phyloP scores from a whole-genome alignment of 1,139 yeast genomes.

The Geotrichum europaeum region DNA sequence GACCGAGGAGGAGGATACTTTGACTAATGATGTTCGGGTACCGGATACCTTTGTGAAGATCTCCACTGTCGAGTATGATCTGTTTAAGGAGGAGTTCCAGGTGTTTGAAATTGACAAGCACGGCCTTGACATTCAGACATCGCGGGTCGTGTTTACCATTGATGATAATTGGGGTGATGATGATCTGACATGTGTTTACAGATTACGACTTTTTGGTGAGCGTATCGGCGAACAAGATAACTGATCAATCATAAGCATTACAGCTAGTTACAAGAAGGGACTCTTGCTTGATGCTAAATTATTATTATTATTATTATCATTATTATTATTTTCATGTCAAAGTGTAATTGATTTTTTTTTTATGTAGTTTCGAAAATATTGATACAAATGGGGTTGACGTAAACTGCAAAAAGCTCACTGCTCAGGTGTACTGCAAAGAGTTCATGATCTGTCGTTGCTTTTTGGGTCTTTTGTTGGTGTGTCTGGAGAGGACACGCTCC shows the following conservation, averaged over 20 bases:
- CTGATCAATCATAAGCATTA: background rate
- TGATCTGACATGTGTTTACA: slow-evolving; percentile 33
- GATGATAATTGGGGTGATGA: slow-evolving; percentile 35
- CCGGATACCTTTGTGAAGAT: slow-evolving; percentile 26
- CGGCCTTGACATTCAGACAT: slow-evolving; percentile 20
- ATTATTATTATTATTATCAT: background rate
- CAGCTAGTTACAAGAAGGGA: no score
- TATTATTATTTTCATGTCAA: background rate
- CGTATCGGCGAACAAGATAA: background rate
- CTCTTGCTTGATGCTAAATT: background rate
- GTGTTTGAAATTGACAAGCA: slow-evolving; percentile 27
- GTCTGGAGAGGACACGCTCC: background rate
- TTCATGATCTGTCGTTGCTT: no score
- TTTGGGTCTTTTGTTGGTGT: background rate
- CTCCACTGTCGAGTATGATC: slow-evolving; percentile 28
- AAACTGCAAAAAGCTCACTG: background rate
- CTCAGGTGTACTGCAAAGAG: no score
- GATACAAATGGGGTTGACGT: background rate
- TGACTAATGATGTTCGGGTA: slow-evolving; percentile 2
- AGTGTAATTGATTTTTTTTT: background rate
- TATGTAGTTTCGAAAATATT: background rate
- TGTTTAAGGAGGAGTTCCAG: slow-evolving; percentile 27
- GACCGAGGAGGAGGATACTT: background rate
- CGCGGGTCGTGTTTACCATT: slow-evolving; percentile 25
- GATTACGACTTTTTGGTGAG: slow-evolving; percentile 32